Percentiles rank a stretch among this genome's conserved stretches.
Conservation (phyloP, 768 basidiomycete genomes). For the Suillus placidus region DNA sequence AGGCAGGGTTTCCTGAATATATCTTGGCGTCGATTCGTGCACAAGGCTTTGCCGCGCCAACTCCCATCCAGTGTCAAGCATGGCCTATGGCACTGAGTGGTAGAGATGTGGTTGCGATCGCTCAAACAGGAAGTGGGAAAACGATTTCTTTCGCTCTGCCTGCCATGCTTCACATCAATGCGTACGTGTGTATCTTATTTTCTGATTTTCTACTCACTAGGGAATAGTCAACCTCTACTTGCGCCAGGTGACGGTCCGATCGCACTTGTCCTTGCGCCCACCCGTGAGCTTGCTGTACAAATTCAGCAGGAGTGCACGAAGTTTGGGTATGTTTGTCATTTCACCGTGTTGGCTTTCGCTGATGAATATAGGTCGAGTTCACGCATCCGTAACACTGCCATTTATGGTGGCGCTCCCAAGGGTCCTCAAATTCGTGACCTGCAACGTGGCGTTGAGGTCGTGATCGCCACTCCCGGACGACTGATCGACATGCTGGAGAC, state of each 20-base stretch:
- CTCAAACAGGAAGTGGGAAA: conserved; percentile 98
- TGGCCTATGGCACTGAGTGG: conserved; percentile 99
- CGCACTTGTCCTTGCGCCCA: conserved; percentile 94
- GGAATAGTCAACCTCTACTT: conserved; percentile 82
- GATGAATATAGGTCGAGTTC: conserved; percentile 68
- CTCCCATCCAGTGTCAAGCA: conserved; percentile 97
- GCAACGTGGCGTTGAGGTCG: conserved; percentile 95
- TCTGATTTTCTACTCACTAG: conserved; percentile 13
- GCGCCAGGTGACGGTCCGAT: conserved; percentile 96
- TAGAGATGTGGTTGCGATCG: conserved; percentile 93
- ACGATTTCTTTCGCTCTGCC: conserved; percentile 98
- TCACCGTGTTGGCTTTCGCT: conserved; percentile 10
- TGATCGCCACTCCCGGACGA: conserved; percentile 99
- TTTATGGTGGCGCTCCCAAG: conserved; percentile 98
- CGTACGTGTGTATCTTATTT: conserved; percentile 53
- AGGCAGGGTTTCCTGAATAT: conserved; percentile 96
- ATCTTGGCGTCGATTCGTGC: conserved; percentile 91
- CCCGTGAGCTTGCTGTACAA: conserved; percentile 97
- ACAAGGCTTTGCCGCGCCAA: conserved; percentile 89
- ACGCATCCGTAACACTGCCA: conserved; percentile 96
- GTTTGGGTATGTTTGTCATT: conserved; percentile 69
- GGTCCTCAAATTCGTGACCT: conserved; percentile 98
- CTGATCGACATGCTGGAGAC: conserved; percentile 99
- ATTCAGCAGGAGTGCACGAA: conserved; percentile 99
- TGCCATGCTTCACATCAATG: conserved; percentile 99